Conservation (phyloP, 2,329 filamentous ascomycete genomes). For the Camillea tinctor region DNA sequence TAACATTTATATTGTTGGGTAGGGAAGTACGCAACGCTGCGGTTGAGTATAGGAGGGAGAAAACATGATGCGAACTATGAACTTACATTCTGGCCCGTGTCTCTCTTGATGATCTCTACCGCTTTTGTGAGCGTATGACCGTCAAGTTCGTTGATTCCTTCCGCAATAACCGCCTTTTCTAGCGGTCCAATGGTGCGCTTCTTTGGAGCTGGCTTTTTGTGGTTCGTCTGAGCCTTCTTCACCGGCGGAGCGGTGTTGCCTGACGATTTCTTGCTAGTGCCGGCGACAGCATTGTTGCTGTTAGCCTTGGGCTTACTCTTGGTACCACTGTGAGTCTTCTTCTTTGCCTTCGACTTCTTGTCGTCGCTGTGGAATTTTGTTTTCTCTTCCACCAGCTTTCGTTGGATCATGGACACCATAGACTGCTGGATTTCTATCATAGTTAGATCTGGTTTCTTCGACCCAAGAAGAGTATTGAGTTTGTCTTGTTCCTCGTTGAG, state of each 20-base stretch:
- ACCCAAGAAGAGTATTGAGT: constrained; percentile 51
- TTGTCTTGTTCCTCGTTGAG: constrained; percentile 58
- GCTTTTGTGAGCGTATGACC: constrained; percentile 75
- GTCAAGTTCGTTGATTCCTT: constrained; percentile 78
- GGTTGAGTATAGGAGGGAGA: not conserved
- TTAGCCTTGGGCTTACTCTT: constrained; percentile 55
- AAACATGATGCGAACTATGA: no score
- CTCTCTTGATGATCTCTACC: constrained; percentile 85
- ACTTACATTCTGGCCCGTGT: constrained; percentile 73
- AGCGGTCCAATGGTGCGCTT: constrained; percentile 67
- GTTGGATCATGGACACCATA: constrained; percentile 64
- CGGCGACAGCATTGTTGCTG: constrained; percentile 29
- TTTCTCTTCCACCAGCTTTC: constrained; percentile 72
- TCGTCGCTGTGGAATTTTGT: constrained; percentile 56
- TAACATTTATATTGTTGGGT: not conserved
- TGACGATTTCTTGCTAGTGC: constrained; percentile 42
- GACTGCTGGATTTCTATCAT: constrained; percentile 58
- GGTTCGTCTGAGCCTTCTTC: constrained; percentile 31
- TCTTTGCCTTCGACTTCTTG: constrained; percentile 82
- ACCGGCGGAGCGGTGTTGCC: constrained; percentile 31
- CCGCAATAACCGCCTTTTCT: constrained; percentile 90
- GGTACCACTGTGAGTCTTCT: constrained; percentile 63
- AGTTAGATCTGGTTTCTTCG: constrained; percentile 49
- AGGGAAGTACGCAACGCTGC: not conserved
- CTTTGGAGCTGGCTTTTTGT: constrained; percentile 46